Conservation (phyloP, 2,329 filamentous ascomycete genomes). For the Fusarium pseudograminearum region DNA sequence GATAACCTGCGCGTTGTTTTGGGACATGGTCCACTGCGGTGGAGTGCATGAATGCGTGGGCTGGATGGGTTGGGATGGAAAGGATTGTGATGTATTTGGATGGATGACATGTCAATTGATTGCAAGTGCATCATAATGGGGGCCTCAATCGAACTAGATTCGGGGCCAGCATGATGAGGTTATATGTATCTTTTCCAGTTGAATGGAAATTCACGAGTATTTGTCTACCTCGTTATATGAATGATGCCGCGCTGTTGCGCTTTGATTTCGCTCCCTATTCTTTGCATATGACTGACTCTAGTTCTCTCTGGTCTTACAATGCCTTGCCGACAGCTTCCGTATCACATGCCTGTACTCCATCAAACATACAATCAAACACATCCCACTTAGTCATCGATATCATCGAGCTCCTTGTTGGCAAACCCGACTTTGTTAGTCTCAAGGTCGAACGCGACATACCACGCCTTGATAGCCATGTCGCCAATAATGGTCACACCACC, state of each 20-base stretch:
- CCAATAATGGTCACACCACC: constrained; percentile 74
- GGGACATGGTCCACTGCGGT: constrained; percentile 13
- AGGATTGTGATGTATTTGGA: constrained; percentile 20
- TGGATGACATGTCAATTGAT: constrained; percentile 30
- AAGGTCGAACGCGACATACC: constrained; percentile 79
- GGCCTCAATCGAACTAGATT: constrained; percentile 23
- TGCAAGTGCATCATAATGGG: constrained; percentile 31
- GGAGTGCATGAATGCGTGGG: constrained; percentile 14
- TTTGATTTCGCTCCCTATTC: constrained; percentile 1
- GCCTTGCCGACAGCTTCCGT: constrained; percentile 2
- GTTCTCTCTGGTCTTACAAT: constrained; percentile 20
- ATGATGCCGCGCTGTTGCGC: neutral
- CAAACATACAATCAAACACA: constrained; percentile 4
- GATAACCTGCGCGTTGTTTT: constrained; percentile 12
- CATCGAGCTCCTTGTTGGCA: constrained; percentile 57
- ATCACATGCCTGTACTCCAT: constrained; percentile 13
- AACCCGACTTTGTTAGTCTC: constrained; percentile 57
- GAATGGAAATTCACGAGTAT: constrained; percentile 35
- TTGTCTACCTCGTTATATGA: constrained; percentile 14
- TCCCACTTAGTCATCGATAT: constrained; percentile 28
- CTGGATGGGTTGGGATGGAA: constrained; percentile 13
- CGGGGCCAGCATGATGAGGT: constrained; percentile 21
- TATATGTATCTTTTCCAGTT: constrained; percentile 40
- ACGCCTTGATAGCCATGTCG: constrained; percentile 81
- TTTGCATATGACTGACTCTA: constrained; percentile 20